A percentile compares a stretch with the other conserved stretches of the same genome.
Evolutionary conservation across 78 protist species (phyloP).

Genomic region (Emiliania huxleyi): DNA sequence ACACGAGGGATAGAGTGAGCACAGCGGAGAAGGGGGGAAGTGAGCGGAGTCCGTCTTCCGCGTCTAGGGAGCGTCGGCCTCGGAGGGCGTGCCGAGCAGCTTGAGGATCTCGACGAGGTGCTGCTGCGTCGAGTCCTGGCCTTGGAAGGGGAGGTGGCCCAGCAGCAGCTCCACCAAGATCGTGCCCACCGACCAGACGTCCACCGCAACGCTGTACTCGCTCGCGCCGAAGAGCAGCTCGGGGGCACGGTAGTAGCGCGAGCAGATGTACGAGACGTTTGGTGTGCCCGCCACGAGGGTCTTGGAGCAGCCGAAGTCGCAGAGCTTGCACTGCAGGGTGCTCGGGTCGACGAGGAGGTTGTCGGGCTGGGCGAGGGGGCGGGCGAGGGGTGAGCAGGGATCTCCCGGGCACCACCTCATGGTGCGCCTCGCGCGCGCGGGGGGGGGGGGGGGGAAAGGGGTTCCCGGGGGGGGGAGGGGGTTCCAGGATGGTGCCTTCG

Average conservation of each 20-base stretch:
- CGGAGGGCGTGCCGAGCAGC: slow-evolving; percentile 54
- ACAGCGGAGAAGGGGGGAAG: too few relatives aligned
- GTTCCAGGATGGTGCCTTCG: too few relatives aligned
- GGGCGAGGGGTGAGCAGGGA: too few relatives aligned
- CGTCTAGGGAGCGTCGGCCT: background rate
- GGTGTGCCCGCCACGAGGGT: slow-evolving; percentile 88
- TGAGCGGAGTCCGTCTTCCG: too few relatives aligned
- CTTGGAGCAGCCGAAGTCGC: slow-evolving; percentile 93
- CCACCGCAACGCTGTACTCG: slow-evolving; percentile 91
- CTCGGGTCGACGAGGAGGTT: slow-evolving; percentile 83
- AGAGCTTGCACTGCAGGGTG: slow-evolving; percentile 82
- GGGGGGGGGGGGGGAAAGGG: too few relatives aligned
- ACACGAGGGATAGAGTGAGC: too few relatives aligned
- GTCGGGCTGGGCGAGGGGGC: too few relatives aligned
- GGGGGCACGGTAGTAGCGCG: slow-evolving; percentile 99
- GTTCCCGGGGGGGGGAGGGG: too few relatives aligned
- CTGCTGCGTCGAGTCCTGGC: slow-evolving; percentile 93
- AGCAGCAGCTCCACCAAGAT: slow-evolving; percentile 90
- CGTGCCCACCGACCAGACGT: slow-evolving; percentile 77
- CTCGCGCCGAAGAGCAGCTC: slow-evolving; percentile 98
- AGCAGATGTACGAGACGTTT: slow-evolving; percentile 98
- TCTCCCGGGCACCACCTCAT: too few relatives aligned
- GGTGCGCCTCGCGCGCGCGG: too few relatives aligned
- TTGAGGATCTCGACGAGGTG: slow-evolving; percentile 95
- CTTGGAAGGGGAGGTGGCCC: slow-evolving; percentile 92